A percentile compares a stretch with the other conserved stretches of the same genome.
phyloP scores from a whole-genome alignment of 805 yeast species.

The Metschnikowia lunata region DNA sequence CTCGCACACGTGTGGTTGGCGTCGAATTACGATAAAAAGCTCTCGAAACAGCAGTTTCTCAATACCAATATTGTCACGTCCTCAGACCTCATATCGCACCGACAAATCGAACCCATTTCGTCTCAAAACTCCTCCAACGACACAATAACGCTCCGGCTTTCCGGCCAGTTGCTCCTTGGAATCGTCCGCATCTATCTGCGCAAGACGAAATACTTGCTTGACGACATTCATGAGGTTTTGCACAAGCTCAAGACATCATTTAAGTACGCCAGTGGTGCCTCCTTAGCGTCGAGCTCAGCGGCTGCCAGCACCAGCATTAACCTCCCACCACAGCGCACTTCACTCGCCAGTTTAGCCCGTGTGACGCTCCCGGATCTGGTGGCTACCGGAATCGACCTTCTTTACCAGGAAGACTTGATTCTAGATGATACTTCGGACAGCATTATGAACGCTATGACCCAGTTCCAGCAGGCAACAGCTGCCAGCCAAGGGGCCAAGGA shows the following conservation, averaged over 20 bases:
- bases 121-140: conserved; percentile 17
- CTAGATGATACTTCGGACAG: conserved; percentile 25
- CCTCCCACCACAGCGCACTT: conserved; percentile 56
- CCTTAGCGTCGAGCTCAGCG: conserved; percentile 13
- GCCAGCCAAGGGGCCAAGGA: conserved; percentile 18
- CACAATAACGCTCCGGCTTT: conserved; percentile 71
- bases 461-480: conserved; percentile 4
- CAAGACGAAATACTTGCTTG: conserved; percentile 76
- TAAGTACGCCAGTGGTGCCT: conserved; percentile 35
- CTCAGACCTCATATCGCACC: conserved; percentile 41
- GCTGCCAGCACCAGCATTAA: conserved; percentile 47
- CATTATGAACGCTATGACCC: conserved; percentile 3
- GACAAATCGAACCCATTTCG: conserved; percentile 47
- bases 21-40: conserved; percentile 76
- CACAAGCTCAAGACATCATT: conserved; percentile 68
- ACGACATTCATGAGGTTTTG: conserved; percentile 77
- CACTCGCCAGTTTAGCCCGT: conserved; percentile 53
- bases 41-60: conserved; percentile 66
- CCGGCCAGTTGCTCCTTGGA: conserved; percentile 84
- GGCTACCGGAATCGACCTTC: conserved; percentile 62
- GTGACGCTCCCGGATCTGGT: conserved; percentile 72
- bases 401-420: conserved; percentile 56
- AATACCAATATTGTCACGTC: conserved; percentile 65
- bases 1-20: conserved; percentile 91
- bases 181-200: conserved; percentile 82